Conservation (phyloP, 2,329 filamentous ascomycete species). For the Hypomyces perniciosus region DNA sequence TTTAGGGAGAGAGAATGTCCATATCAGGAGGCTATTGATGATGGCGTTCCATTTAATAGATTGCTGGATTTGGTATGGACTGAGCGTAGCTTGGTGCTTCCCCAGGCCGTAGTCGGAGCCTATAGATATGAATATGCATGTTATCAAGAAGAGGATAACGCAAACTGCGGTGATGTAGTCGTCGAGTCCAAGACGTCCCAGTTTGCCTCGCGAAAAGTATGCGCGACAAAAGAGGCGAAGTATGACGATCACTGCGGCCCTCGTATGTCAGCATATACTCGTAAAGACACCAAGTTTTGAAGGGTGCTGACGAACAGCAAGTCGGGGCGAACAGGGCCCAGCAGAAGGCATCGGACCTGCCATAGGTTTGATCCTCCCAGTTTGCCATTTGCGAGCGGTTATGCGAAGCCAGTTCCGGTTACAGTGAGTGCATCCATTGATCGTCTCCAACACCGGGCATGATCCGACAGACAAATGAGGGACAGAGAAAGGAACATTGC, state of each 20-base stretch:
- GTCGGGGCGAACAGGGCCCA: conserved; percentile 19
- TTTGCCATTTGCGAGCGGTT: too few species aligned
- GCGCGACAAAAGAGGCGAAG: conserved; percentile 18
- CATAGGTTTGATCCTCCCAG: too few species aligned
- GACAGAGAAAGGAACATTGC: too few species aligned
- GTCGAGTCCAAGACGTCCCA: conserved; percentile 20
- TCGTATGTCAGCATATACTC: neutral
- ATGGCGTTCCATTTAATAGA: conserved; percentile 22
- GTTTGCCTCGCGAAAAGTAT: conserved; percentile 15
- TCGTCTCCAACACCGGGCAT: too few species aligned
- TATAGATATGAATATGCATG: conserved; percentile 19
- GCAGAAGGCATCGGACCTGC: conserved; percentile 6
- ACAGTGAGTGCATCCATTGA: too few species aligned
- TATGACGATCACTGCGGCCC: conserved; percentile 16
- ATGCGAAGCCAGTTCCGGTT: too few species aligned
- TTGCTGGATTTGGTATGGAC: conserved; percentile 7
- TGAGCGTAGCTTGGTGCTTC: conserved; percentile 12
- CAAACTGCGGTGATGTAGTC: conserved; percentile 20
- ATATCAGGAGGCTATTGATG: conserved; percentile 21
- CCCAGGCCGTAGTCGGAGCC: conserved; percentile 21
- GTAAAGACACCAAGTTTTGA: neutral
- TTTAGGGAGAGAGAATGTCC: conserved; percentile 23
- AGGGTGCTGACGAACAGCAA: too few species aligned
- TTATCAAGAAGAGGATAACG: conserved; percentile 17
- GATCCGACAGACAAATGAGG: too few species aligned